Conservation (phyloP, 257 asterid genomes). For the Cynanchum wilfordii region DNA sequence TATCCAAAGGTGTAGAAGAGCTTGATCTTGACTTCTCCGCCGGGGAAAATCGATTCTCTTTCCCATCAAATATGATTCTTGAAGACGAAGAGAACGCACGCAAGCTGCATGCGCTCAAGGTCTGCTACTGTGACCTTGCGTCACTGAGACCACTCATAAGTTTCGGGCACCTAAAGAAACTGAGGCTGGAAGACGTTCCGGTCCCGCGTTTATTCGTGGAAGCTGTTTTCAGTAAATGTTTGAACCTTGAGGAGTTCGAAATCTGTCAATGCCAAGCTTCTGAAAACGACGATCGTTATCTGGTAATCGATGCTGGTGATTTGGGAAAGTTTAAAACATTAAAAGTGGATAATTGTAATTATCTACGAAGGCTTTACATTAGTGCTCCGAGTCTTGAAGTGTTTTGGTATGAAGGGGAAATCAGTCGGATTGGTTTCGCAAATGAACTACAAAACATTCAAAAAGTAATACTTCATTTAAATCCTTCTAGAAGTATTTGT, state of each 20-base stretch:
- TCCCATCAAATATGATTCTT: neutral
- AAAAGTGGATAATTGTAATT: neutral
- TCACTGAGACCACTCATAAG: neutral
- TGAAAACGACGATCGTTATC: neutral
- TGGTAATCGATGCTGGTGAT: neutral
- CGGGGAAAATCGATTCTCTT: neutral
- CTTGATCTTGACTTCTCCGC: neutral
- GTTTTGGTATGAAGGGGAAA: neutral
- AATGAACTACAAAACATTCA: neutral
- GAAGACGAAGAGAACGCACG: neutral
- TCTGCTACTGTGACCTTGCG: neutral
- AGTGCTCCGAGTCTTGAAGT: neutral
- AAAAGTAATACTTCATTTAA: neutral
- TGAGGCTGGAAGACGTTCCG: neutral
- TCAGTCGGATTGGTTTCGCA: neutral
- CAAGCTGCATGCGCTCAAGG: neutral
- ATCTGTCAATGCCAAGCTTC: neutral
- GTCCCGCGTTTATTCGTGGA: neutral
- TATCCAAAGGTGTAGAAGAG: neutral
- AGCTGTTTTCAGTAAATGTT: neutral
- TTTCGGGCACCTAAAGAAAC: neutral
- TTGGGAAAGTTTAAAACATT: neutral
- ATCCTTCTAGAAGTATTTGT: neutral
- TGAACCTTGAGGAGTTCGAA: neutral
- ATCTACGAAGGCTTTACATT: neutral